Evolutionary conservation across 2,329 filamentous ascomycete genomes (phyloP).

Genomic region (Xylaria polymorpha): DNA sequence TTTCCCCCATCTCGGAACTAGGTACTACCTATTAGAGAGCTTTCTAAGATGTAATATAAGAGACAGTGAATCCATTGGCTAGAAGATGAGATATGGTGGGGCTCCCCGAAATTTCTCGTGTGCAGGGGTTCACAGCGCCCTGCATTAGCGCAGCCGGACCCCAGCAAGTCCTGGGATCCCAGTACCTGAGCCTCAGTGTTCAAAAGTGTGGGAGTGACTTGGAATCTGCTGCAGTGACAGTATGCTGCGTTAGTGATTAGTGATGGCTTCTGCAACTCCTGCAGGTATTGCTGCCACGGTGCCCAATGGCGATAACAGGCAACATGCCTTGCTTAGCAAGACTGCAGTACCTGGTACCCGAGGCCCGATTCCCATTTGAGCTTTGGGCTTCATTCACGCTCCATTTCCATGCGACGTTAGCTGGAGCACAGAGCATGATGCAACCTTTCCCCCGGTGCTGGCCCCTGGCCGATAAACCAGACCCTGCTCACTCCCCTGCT

Average conservation of each 20-base stretch:
- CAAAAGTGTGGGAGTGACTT: constrained; percentile 7
- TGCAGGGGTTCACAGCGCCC: constrained; percentile 37
- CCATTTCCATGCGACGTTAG: constrained; percentile 30
- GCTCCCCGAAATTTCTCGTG: constrained; percentile 44
- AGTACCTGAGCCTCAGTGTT: constrained; percentile 19
- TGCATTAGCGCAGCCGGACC: constrained; percentile 42
- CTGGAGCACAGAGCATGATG: constrained; percentile 30
- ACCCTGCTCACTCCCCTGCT: constrained; percentile 4
- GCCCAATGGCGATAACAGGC: constrained; percentile 22
- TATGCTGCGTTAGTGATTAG: constrained; percentile 23
- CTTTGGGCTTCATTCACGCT: constrained; percentile 1
- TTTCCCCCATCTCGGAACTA: constrained; percentile 33
- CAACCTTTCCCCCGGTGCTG: constrained; percentile 29
- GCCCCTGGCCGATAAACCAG: background rate
- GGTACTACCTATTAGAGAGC: constrained; percentile 9
- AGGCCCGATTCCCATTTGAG: constrained; percentile 17
- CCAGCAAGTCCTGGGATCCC: no score
- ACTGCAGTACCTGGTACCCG: constrained; percentile 20
- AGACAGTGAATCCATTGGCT: constrained; percentile 36
- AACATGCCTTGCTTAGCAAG: background rate
- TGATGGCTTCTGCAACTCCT: constrained; percentile 22
- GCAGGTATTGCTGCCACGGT: constrained; percentile 9
- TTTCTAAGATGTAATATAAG: constrained; percentile 34
- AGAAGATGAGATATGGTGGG: constrained; percentile 36
- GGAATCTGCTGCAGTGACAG: background rate